Conservation (phyloP, 2,329 filamentous ascomycete species). For the Dactylella cylindrospora region DNA sequence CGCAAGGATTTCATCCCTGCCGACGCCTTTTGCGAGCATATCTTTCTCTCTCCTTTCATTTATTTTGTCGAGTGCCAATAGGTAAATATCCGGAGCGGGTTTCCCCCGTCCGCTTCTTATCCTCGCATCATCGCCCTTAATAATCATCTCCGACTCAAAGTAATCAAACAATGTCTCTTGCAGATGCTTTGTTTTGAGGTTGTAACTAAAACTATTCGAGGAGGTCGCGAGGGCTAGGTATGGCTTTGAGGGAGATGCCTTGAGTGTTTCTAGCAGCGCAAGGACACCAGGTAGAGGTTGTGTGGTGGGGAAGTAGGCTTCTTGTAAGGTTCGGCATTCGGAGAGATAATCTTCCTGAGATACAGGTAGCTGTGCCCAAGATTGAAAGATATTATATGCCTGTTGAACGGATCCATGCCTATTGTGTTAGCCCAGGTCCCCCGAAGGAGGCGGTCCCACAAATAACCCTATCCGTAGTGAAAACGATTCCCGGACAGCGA, state of each 20-base stretch:
- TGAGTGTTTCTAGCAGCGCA: conserved; percentile 65
- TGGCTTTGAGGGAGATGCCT: conserved; percentile 56
- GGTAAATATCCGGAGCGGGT: conserved; percentile 90
- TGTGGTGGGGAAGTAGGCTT: conserved; percentile 70
- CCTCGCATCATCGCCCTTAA: conserved; percentile 81
- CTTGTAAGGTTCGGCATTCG: conserved; percentile 66
- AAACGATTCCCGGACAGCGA: too few species aligned
- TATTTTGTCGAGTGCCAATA: conserved; percentile 79
- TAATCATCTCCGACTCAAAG: conserved; percentile 70
- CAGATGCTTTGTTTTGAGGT: conserved; percentile 70
- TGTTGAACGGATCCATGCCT: conserved; percentile 48
- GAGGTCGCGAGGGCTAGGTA: conserved; percentile 78
- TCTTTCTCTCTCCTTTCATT: conserved; percentile 62
- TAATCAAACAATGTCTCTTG: conserved; percentile 60
- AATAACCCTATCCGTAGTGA: too few species aligned
- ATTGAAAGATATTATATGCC: conserved; percentile 66
- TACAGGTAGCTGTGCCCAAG: conserved; percentile 86
- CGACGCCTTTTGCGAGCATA: conserved; percentile 29
- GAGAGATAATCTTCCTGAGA: conserved; percentile 65
- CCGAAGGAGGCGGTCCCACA: too few species aligned
- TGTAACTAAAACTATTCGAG: conserved; percentile 70
- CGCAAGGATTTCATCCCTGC: conserved; percentile 33
- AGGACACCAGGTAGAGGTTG: conserved; percentile 76
- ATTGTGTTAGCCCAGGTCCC: conserved; percentile 9
- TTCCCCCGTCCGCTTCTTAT: conserved; percentile 82